Base-by-base conservation (phyloP, 768 basidiomycete species). In the Fomitopsis pulvina region DNA sequence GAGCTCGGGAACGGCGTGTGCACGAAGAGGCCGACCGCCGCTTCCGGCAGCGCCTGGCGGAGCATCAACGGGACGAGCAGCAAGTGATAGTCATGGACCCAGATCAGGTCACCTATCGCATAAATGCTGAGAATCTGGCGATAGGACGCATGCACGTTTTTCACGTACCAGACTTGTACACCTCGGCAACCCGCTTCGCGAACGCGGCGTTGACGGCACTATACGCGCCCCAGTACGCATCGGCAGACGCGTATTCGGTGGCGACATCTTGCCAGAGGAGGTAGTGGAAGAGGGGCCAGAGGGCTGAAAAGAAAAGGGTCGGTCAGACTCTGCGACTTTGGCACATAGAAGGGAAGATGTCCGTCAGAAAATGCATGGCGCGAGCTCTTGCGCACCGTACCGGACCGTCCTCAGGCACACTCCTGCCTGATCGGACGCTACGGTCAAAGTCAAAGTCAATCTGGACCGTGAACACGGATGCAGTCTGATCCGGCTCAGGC, bases 251-350 rank as follows among this genome's bases (percentile, higher is more conserved):
- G 57, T 89, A 87, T 60, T 92, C 90, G 24, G 85, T 85, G 8
- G 88, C 87, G 52, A 93, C 91, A 64, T 98, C 96, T 66, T 95
- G 93, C 88, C 94, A 96, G 48, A 97, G 84, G 50, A 98, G 81
- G 65, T 98, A 98, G 70, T 98, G 96, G 79, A 98, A 96, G 37
- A 97, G 72, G 1, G 95, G 95, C 94, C 95, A 99, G 39, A 99
- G 81, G 32, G 85, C 92, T 95, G 60, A 0, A 18, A 12, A 22
- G 41, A 14, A 30, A 24, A 34, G 0, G 21, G n/a, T n/a, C n/a
- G n/a, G n/a, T n/a, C n/a, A n/a, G n/a, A n/a, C n/a, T n/a, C n/a
- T n/a, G n/a, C n/a, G n/a, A n/a, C n/a, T n/a, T n/a, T n/a, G n/a
- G n/a, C n/a, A n/a, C n/a, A n/a, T n/a, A n/a, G n/a, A n/a, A n/a